Base-by-base conservation (phyloP, 768 basidiomycete species). In the Porpolomopsis calyptriformis region DNA sequence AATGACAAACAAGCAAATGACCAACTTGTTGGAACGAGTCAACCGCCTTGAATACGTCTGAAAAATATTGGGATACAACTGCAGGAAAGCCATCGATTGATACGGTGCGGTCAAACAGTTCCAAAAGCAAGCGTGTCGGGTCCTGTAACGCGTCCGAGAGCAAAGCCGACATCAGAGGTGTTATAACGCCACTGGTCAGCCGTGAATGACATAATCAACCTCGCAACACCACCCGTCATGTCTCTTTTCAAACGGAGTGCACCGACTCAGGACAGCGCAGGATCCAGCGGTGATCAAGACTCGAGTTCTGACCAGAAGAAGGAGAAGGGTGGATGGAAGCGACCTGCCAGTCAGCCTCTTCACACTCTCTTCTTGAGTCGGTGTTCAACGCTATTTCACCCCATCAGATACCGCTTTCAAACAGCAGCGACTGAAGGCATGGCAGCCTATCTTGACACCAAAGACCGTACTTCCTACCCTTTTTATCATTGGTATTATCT, bases 371-470 rank as follows among this genome's bases (percentile, higher is more conserved):
- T 46, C 45, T 41, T 16, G 16, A n/a, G n/a, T n/a, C n/a, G 41
- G 20, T 42, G 45, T 40, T 18, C 37, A 49, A 42, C 52, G 19
- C 26, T 52, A 53, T 51, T 47, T 57, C 49, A 34, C 36, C 55
- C 53, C 46, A 45, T 41, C 63, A 96, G 91, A 97, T 66, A 97
- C 93, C 49, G 94, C 93, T 33, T 97, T 96, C 77, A 98, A 96
- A 69, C 96, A 99, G 64, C 96, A 99, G 65, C 85, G 96, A 46
- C 78, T 99, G 60, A 98, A 97, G 70, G 96, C 96, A 59, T 99
- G 96, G 96, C 96, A 99, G 73, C 96, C 96, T 7, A 98, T 99
- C 61, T 76, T 98, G 39, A 97, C 93, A 4, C 96, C 96, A 4
- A 93, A 93, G 65, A 96, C 92, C 1, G 96, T 99, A 18, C 77